phyloP scores from a whole-genome alignment of 208 protist genomes.

The Trypanosoma avium region DNA sequence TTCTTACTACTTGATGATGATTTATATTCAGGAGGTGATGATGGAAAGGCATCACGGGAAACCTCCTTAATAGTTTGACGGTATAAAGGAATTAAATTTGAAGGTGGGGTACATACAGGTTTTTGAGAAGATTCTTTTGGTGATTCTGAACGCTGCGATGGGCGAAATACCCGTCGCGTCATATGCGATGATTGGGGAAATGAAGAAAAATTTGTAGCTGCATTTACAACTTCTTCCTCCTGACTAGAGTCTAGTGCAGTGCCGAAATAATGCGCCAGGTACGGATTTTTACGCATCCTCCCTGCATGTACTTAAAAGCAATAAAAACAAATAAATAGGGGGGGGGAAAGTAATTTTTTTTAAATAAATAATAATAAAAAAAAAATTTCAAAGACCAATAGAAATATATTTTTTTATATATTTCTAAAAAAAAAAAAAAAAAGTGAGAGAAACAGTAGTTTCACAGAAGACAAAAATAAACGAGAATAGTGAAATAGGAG shows the following conservation, averaged over 20 bases:
- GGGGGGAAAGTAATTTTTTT: too few species aligned
- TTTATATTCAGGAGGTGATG: neutral
- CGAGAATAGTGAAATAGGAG: constrained; percentile 14
- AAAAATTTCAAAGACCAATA: too few species aligned
- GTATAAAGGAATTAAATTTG: neutral
- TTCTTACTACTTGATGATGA: neutral
- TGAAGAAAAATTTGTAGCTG: constrained; percentile 40
- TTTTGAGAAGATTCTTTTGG: neutral
- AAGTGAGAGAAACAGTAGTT: neutral
- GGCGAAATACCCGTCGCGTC: constrained; percentile 61
- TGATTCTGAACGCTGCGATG: constrained; percentile 10
- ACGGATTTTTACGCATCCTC: constrained; percentile 68
- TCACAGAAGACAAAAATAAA: neutral
- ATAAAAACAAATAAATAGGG: constrained; percentile 18
- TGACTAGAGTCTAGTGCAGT: constrained; percentile 28
- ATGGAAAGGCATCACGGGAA: neutral
- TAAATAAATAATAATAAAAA: constrained; percentile 23
- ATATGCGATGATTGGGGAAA: constrained; percentile 64
- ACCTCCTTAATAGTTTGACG: too few species aligned
- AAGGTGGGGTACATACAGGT: constrained; percentile 10
- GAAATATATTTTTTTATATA: too few species aligned
- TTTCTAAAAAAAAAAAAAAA: neutral
- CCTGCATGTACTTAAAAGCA: constrained; percentile 8
- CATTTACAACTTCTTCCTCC: constrained; percentile 38
- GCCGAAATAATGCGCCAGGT: constrained; percentile 72